Conservation (phyloP, 169 alveolate species). For the Plasmodium gonderi region DNA sequence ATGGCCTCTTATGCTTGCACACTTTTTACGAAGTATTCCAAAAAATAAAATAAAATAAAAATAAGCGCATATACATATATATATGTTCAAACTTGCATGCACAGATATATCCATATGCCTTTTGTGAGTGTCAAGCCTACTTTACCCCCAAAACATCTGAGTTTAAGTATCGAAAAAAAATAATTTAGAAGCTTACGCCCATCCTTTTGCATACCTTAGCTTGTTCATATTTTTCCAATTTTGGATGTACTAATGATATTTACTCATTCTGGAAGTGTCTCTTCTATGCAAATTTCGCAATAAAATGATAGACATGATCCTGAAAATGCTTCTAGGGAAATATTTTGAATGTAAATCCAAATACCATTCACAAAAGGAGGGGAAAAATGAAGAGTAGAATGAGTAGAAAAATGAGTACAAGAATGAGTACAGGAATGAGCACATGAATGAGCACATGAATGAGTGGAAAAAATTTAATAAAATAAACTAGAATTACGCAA, state of each 20-base stretch:
- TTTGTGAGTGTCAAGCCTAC: neutral
- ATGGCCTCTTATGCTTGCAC: too few relatives aligned
- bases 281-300: neutral
- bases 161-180: neutral
- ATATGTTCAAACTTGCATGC: too few relatives aligned
- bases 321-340: constrained; percentile 44
- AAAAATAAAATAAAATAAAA: too few relatives aligned
- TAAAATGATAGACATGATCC: constrained; percentile 44
- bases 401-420: too few relatives aligned
- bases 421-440: too few relatives aligned
- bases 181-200: neutral
- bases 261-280: neutral
- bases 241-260: neutral
- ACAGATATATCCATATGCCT: too few relatives aligned
- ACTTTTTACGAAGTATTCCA: too few relatives aligned
- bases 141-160: neutral
- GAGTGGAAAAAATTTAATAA: neutral
- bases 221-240: neutral
- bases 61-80: too few relatives aligned
- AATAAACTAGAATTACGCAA: neutral
- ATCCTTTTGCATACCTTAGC: neutral
- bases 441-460: too few relatives aligned
- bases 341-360: constrained; percentile 43
- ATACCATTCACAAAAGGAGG: neutral
- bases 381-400: neutral